Evolutionary conservation across 805 yeast genomes (phyloP).

Genomic region (Candida fluviatilis): DNA sequence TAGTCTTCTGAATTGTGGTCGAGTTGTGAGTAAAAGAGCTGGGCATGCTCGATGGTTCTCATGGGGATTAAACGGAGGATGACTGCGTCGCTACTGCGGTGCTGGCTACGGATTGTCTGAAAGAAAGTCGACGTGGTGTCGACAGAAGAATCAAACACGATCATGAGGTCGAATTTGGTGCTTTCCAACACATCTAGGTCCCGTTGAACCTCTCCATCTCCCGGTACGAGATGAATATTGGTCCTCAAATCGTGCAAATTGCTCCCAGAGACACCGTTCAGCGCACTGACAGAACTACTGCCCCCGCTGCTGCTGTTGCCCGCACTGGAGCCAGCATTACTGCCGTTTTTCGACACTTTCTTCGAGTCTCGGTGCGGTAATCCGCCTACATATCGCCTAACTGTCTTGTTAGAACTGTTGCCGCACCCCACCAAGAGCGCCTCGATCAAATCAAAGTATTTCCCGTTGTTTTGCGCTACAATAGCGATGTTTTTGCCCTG

Average conservation of each 20-base stretch:
- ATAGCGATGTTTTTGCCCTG: conserved; percentile 55
- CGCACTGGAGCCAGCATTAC: not conserved
- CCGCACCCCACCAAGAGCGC: conserved; percentile 70
- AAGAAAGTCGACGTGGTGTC: conserved; percentile 36
- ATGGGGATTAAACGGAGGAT: conserved; percentile 69
- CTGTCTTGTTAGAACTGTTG: conserved; percentile 39
- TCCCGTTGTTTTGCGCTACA: conserved; percentile 62
- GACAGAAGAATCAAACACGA: conserved; percentile 62
- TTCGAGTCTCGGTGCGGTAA: conserved; percentile 46
- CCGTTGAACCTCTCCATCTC: conserved; percentile 20
- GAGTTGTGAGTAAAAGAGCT: conserved; percentile 34
- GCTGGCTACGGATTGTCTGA: conserved; percentile 22
- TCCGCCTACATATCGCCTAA: conserved; percentile 60
- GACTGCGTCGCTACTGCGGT: conserved; percentile 39
- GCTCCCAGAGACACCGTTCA: not conserved
- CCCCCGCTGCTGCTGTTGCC: too few species aligned
- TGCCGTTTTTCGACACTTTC: conserved; percentile 10
- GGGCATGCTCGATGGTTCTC: conserved; percentile 82
- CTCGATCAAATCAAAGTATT: conserved; percentile 66
- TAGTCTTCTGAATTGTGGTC: conserved; percentile 29
- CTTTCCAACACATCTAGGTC: conserved; percentile 20
- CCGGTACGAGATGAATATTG: conserved; percentile 42
- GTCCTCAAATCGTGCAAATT: conserved; percentile 6
- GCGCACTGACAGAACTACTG: not conserved
- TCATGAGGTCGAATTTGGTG: conserved; percentile 51